Percentiles rank a stretch among this genome's conserved stretches.
Conservation (phyloP, 2,329 filamentous ascomycete genomes). For the Fusarium bulbicola region DNA sequence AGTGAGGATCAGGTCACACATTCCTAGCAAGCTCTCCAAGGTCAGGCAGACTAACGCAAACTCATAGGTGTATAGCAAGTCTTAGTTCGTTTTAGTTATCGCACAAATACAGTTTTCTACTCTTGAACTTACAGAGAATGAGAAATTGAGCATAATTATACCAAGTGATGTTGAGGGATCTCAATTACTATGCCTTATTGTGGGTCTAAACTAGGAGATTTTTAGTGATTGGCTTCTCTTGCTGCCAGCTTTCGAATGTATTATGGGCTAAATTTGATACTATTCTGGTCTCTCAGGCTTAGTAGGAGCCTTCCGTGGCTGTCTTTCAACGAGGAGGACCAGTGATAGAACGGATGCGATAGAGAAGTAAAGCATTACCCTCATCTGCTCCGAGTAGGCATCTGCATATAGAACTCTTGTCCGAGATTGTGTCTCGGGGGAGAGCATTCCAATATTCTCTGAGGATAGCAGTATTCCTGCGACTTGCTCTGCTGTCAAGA, state of each 20-base stretch:
- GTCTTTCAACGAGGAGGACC: not conserved
- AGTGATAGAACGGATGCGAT: not conserved
- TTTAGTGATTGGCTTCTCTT: fast-evolving
- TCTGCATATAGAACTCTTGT: not conserved
- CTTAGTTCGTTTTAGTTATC: not conserved
- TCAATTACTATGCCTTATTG: fast-evolving
- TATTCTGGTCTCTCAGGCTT: not conserved
- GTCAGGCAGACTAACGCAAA: fast-evolving
- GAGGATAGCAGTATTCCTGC: not conserved
- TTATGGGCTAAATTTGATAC: fast-evolving
- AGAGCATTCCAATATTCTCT: not conserved
- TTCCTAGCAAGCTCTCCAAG: not conserved
- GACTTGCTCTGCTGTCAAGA: not conserved
- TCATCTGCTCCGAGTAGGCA: not conserved
- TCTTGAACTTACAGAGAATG: not conserved
- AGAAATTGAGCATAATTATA: not conserved
- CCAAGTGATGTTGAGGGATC: fast-evolving
- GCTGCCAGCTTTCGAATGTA: fast-evolving
- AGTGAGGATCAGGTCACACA: not conserved
- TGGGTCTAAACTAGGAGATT: not conserved
- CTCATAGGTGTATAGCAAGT: not conserved
- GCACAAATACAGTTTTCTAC: fast-evolving
- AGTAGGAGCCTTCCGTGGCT: not conserved
- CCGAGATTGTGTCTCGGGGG: not conserved
- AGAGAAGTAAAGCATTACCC: not conserved